Conservation (phyloP, 2,329 filamentous ascomycete genomes). For the Neodidymelliopsis sp. region DNA sequence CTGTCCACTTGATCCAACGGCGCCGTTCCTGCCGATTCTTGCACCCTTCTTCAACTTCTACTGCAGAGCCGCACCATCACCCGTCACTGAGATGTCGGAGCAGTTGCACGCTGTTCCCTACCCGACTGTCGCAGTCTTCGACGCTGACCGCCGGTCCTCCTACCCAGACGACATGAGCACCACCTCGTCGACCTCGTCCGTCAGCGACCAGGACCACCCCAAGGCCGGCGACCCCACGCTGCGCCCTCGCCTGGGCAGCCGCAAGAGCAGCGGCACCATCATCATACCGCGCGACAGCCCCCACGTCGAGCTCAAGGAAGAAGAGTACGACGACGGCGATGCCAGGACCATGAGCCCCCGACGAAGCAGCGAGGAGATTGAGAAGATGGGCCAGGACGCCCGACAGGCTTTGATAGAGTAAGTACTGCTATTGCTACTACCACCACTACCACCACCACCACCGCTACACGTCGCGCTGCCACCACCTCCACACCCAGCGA, state of each 20-base stretch:
- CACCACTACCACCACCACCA: background rate
- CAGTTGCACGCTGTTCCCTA: slow-evolving; percentile 35
- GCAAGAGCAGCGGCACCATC: slow-evolving; percentile 83
- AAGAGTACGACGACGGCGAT: slow-evolving; percentile 83
- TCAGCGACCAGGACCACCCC: slow-evolving; percentile 47
- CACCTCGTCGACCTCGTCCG: slow-evolving; percentile 55
- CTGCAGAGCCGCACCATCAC: slow-evolving; percentile 24
- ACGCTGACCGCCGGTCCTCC: slow-evolving; percentile 25
- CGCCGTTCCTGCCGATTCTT: slow-evolving; percentile 25
- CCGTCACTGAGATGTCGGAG: slow-evolving; percentile 27
- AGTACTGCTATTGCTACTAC: slow-evolving; percentile 39
- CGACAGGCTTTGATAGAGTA: slow-evolving; percentile 69
- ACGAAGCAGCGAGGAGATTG: slow-evolving; percentile 87
- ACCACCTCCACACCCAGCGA: background rate
- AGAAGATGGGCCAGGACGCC: slow-evolving; percentile 84
- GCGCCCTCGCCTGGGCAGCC: slow-evolving; percentile 73
- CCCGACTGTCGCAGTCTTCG: slow-evolving; percentile 33
- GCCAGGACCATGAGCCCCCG: slow-evolving; percentile 94
- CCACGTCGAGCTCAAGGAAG: slow-evolving; percentile 74
- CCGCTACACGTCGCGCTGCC: background rate
- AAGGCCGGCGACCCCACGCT: slow-evolving; percentile 54
- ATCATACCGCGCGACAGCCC: slow-evolving; percentile 80
- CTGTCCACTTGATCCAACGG: slow-evolving; percentile 35
- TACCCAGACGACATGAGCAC: slow-evolving; percentile 50
- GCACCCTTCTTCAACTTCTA: slow-evolving; percentile 24